phyloP scores from a whole-genome alignment of 306 rosid species.

The Pterocarpus macrocarpus region DNA sequence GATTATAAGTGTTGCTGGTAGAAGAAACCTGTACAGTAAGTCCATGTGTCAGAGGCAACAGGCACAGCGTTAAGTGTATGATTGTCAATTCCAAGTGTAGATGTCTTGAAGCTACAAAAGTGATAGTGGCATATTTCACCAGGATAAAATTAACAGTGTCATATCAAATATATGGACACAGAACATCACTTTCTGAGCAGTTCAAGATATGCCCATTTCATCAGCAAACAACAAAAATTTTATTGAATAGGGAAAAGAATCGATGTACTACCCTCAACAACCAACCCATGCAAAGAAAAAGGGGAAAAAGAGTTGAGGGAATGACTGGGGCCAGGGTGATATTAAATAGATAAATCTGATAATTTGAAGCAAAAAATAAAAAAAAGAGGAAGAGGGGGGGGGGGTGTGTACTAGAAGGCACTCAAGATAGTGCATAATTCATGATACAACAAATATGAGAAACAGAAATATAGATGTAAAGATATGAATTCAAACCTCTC shows the following conservation, averaged over 20 bases:
- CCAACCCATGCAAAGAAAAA: background rate
- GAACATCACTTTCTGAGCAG: slow-evolving; percentile 12
- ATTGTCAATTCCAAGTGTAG: slow-evolving; percentile 2
- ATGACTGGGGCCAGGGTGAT: too few species aligned
- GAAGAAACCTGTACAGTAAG: slow-evolving; percentile 88
- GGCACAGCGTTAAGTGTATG: slow-evolving; percentile 20
- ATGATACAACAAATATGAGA: background rate
- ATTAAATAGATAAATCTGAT: too few species aligned
- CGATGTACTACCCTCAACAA: slow-evolving; percentile 26
- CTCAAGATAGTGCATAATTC: background rate
- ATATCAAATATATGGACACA: slow-evolving; percentile 17
- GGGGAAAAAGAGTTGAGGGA: too few species aligned
- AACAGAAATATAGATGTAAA: slow-evolving; percentile 5
- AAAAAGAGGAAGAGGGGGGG: too few species aligned
- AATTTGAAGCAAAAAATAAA: too few species aligned
- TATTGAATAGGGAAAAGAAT: slow-evolving; percentile 6
- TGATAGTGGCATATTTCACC: background rate
- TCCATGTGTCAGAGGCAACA: slow-evolving; percentile 41
- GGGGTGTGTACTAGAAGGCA: background rate
- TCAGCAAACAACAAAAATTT: background rate
- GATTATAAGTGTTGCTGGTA: slow-evolving; percentile 93
- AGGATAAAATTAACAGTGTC: background rate
- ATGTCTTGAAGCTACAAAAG: background rate
- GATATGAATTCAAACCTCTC: slow-evolving; percentile 21
- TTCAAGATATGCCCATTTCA: background rate